phyloP scores from a whole-genome alignment of 495 filamentous ascomycete species.

The Alectoria sarmentosa region DNA sequence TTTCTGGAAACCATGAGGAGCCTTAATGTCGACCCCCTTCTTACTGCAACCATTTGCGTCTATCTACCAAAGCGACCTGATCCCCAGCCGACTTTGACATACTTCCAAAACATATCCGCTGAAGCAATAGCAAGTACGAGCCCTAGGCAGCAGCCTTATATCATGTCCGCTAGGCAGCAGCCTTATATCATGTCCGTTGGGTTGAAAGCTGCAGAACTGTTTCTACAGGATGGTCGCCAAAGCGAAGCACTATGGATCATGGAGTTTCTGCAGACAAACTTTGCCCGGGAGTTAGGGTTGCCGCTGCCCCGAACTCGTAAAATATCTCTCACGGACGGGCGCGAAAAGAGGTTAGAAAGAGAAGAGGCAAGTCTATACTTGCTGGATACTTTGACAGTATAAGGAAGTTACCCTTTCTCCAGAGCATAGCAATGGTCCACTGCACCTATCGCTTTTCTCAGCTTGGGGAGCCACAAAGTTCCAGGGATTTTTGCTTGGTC shows the following conservation, averaged over 20 bases:
- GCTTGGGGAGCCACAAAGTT: not conserved
- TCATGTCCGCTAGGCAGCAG: not conserved
- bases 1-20: constrained; percentile 1
- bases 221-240: constrained; percentile 5
- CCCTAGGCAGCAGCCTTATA: not conserved
- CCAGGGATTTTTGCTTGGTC: no score
- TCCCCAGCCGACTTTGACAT: constrained; percentile 3
- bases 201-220: constrained; percentile 16
- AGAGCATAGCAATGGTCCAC: not conserved
- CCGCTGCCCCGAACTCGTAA: no score
- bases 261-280: constrained; percentile 7
- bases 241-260: constrained; percentile 12
- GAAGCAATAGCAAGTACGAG: not conserved
- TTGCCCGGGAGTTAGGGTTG: constrained; percentile 4
- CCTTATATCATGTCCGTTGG: not conserved
- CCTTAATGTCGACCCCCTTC: not conserved
- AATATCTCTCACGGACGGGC: no score
- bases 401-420: not conserved
- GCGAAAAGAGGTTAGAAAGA: not conserved
- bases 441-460: not conserved
- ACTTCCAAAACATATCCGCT: not conserved
- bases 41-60: constrained; percentile 4
- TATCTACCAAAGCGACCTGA: constrained; percentile 1
- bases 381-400: not conserved
- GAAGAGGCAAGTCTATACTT: constrained; percentile 3